Base-by-base conservation (phyloP, 495 filamentous ascomycete genomes). In the Aspergillus heteromorphus region DNA sequence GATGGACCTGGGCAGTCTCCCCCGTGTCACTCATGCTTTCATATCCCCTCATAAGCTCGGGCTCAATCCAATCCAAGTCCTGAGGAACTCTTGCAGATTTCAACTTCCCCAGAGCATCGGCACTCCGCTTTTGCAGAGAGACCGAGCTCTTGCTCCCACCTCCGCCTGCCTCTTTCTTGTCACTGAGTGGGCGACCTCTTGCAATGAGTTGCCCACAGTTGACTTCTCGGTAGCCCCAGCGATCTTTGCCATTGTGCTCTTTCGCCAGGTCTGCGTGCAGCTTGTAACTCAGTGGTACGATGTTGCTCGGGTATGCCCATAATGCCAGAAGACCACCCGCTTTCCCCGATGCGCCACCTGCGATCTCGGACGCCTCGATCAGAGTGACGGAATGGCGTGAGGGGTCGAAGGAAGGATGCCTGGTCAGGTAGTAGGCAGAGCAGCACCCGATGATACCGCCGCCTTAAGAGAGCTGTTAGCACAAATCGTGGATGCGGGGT, bases 381-480 rank as follows among this genome's bases (percentile, higher is more conserved):
- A 98, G 83, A 11, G 87, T 96, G 57, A 98, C 83, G 48, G 74
- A 85, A 65, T 96, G 87, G 30, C 82, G 78, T 6, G 77, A 65
- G 19, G 88, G 82, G 66, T 93, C 79, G 71, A 87, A 98, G 19
- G 82, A 83, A 10, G 89, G 87, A 70, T 98, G 93, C 56, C 90
- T 86, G 1, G 91, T 92, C 13, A 98, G 76, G 65, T 87, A 97
- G 70, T 98, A 98, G 49, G 93, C 93, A 13, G 89, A 90, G 51
- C 90, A 93, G 68, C 85, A 88, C 61, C 93, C 93, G 63, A 98
- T 96, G 52, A 98, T 91, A 64, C 93, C 93, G 61, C 92, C 93
- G 59, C 93, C 92, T 92, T 8, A n/a, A 40, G 1, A 48, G 49
- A 38, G n/a, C 17, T 30, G 41, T 65, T 42, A 62, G 56, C 27